These are phyloP conservation scores for Beauveria varroae DNA, from an alignment of 2,329 filamentous ascomycete species.

Conservation along the genomic window DNA sequence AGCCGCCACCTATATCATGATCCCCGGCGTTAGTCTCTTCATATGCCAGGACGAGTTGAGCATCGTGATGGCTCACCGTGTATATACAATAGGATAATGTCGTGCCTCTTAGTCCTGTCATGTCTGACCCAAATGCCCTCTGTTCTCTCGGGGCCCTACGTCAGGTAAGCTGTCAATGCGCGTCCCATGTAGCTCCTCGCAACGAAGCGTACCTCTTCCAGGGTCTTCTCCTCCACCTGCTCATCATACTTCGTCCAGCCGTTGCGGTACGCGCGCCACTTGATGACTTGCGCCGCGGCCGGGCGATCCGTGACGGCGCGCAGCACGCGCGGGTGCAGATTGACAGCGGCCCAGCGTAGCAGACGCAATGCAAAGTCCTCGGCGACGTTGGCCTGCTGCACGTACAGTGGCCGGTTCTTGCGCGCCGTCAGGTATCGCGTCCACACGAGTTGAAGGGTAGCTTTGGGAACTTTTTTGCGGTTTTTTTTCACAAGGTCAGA, in stretches of 20 bases:
- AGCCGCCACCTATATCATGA: conserved; percentile 57
- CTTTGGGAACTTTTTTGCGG: not conserved
- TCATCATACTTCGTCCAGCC: not conserved
- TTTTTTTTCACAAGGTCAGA: not conserved
- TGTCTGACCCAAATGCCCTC: conserved; percentile 64
- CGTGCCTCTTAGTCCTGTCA: conserved; percentile 53
- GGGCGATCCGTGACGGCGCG: not conserved
- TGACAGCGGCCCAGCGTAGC: not conserved
- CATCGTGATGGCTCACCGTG: conserved; percentile 50
- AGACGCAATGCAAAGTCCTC: conserved; percentile 6
- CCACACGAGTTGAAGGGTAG: conserved; percentile 1
- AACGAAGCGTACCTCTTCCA: conserved; percentile 1
- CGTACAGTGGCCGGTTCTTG: not conserved
- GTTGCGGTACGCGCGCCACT: conserved; percentile 7
- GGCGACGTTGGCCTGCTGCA: conserved; percentile 1
- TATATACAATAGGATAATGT: conserved; percentile 74
- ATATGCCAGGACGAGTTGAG: no score
- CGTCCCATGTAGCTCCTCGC: no score
- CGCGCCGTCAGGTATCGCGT: conserved; percentile 6
- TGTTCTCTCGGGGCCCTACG: conserved; percentile 32
- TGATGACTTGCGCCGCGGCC: not conserved
- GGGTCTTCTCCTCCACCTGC: conserved; percentile 1
- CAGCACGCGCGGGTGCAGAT: not conserved
- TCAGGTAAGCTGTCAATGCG: not conserved
- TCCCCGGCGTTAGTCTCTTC: not conserved